A percentile compares a stretch with the other conserved stretches of the same genome.
phyloP scores from a whole-genome alignment of 345 rosid species.

The Cardamine chenopodiifolia region DNA sequence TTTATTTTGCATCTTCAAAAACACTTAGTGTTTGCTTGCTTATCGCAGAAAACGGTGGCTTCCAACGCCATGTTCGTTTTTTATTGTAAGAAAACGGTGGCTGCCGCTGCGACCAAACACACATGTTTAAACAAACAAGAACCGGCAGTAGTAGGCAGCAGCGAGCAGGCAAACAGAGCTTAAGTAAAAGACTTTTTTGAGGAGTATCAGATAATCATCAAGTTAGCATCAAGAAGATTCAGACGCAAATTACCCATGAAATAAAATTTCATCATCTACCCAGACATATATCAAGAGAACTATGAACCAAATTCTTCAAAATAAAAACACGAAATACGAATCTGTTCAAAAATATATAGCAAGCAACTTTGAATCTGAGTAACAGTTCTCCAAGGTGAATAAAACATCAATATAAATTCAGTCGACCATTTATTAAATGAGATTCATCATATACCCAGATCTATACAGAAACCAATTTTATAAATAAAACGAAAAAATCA shows the following conservation, averaged over 20 bases:
- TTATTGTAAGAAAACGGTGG: no score
- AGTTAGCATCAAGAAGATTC: constrained; percentile 39
- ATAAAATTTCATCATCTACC: constrained; percentile 38
- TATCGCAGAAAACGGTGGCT: no score
- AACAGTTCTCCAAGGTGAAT: constrained; percentile 50
- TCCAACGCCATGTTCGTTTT: no score
- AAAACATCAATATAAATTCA: constrained; percentile 38
- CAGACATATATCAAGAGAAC: neutral
- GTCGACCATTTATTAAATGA: constrained; percentile 33
- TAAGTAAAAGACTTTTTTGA: no score
- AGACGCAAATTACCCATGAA: constrained; percentile 51
- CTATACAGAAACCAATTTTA: neutral
- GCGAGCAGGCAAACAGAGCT: no score
- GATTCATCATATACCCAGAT: constrained; percentile 37
- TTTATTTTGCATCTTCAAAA: no score
- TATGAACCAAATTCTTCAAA: neutral
- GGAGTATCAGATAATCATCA: constrained; percentile 37
- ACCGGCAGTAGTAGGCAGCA: no score
- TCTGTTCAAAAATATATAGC: neutral
- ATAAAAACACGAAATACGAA: neutral
- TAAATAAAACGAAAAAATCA: neutral
- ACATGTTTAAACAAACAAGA: no score
- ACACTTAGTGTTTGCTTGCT: no score
- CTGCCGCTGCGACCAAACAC: no score
- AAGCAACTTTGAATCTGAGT: constrained; percentile 1